Evolutionary conservation across 1,139 yeast genomes (phyloP).

Genomic region (Pichia sp.): DNA sequence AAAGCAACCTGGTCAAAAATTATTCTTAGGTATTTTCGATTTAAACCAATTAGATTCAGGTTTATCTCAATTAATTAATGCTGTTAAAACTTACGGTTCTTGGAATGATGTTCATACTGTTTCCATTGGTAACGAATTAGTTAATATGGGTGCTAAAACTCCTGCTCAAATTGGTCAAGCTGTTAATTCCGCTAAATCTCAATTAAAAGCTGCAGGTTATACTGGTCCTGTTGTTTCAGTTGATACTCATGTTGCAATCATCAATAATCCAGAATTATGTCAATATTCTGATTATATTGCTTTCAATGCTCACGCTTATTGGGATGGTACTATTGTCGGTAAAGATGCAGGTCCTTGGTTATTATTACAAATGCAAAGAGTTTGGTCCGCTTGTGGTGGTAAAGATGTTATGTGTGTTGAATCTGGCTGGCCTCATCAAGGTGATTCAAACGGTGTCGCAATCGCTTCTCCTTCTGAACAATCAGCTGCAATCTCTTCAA

Average conservation of each 20-base stretch:
- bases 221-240: slow-evolving; percentile 68
- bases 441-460: slow-evolving; percentile 57
- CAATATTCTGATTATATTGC: slow-evolving; percentile 69
- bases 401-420: slow-evolving; percentile 61
- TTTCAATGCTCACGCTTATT: slow-evolving; percentile 75
- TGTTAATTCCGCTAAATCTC: slow-evolving; percentile 49
- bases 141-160: slow-evolving; percentile 58
- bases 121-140: slow-evolving; percentile 76
- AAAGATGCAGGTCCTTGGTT: slow-evolving; percentile 66
- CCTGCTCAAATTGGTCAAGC: slow-evolving; percentile 50
- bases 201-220: slow-evolving; percentile 58
- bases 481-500: slow-evolving; percentile 49
- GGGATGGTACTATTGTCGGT: slow-evolving; percentile 64
- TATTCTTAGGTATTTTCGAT: slow-evolving; percentile 66
- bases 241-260: slow-evolving; percentile 71
- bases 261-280: slow-evolving; percentile 66
- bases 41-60: slow-evolving; percentile 47
- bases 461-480: slow-evolving; percentile 65
- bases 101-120: slow-evolving; percentile 72
- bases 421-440: slow-evolving; percentile 78
- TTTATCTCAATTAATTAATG: slow-evolving; percentile 44
- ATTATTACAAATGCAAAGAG: slow-evolving; percentile 56
- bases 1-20: slow-evolving; percentile 51
- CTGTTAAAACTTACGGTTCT: slow-evolving; percentile 50
- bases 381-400: slow-evolving; percentile 58